Percentiles rank a stretch among this genome's conserved stretches.
These are phyloP conservation scores for Rubia tinctorum DNA, from an alignment of 305 asterid genomes.

Conservation along the genomic window DNA sequence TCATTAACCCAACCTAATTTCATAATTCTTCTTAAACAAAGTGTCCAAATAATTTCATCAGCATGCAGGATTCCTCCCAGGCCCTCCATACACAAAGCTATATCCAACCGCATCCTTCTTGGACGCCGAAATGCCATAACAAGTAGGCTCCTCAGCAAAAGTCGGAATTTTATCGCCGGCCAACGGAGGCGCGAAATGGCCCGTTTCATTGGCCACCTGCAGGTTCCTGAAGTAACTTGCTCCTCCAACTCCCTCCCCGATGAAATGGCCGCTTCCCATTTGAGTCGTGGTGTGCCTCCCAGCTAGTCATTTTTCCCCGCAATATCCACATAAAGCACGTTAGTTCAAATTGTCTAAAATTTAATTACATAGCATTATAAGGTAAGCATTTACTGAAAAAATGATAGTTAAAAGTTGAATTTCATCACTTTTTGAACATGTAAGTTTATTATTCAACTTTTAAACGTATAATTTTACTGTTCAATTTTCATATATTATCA, in stretches of 20 bases:
- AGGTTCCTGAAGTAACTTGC: background rate
- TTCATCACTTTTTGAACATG: too few species aligned
- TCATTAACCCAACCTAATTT: too few species aligned
- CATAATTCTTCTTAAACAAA: too few species aligned
- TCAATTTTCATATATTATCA: too few species aligned
- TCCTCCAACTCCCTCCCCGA: background rate
- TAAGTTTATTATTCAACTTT: too few species aligned
- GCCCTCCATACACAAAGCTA: slow-evolving; percentile 1
- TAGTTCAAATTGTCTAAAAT: background rate
- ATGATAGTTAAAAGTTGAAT: background rate
- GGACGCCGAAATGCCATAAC: background rate
- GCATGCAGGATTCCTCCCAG: background rate
- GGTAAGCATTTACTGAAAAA: background rate
- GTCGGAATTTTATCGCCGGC: background rate
- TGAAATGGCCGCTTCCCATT: slow-evolving; percentile 5
- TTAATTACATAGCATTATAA: too few species aligned
- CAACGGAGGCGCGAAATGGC: background rate
- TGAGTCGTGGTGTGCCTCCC: background rate
- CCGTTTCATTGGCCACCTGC: background rate
- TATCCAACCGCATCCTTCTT: background rate
- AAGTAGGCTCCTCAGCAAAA: background rate
- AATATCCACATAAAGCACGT: background rate
- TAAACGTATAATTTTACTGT: too few species aligned
- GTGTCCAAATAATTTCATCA: background rate
- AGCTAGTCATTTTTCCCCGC: background rate